Evolutionary conservation across 2,329 filamentous ascomycete genomes (phyloP).

Genomic region (Emericellopsis atlantica): DNA sequence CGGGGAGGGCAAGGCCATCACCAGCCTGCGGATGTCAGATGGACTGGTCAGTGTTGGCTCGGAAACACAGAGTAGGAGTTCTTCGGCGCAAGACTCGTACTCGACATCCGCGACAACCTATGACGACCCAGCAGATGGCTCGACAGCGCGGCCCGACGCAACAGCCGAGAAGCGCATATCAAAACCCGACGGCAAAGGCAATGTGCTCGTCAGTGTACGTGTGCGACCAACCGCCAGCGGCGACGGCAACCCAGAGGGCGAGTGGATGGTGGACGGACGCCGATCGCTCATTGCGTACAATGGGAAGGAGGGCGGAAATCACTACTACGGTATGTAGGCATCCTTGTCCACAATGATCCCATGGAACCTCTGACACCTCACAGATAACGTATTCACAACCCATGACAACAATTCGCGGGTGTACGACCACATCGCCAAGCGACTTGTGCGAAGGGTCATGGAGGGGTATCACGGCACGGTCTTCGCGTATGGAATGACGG

Average conservation of each 20-base stretch:
- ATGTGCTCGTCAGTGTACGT: slow-evolving; percentile 89
- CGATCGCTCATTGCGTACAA: slow-evolving; percentile 70
- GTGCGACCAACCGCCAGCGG: slow-evolving; percentile 70
- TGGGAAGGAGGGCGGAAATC: slow-evolving; percentile 84
- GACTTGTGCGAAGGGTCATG: slow-evolving; percentile 92
- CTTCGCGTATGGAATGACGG: slow-evolving; percentile 98
- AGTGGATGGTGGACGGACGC: slow-evolving; percentile 87
- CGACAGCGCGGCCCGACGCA: slow-evolving; percentile 18
- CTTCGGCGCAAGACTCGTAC: slow-evolving; percentile 85
- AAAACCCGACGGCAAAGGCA: slow-evolving; percentile 69
- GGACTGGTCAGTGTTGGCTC: slow-evolving; percentile 68
- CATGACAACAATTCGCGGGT: slow-evolving; percentile 91
- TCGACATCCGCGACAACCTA: slow-evolving; percentile 83
- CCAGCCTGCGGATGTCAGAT: slow-evolving; percentile 56
- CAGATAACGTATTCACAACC: slow-evolving; percentile 93
- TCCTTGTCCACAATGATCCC: not conserved
- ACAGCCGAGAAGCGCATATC: slow-evolving; percentile 33
- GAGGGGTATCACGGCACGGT: slow-evolving; percentile 98
- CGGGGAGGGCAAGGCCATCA: slow-evolving; percentile 63
- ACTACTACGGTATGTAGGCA: slow-evolving; percentile 66
- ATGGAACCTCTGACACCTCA: slow-evolving; percentile 8
- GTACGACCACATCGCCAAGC: slow-evolving; percentile 88
- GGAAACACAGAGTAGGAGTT: slow-evolving; percentile 78
- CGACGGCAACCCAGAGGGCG: slow-evolving; percentile 54
- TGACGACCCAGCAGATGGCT: slow-evolving; percentile 59